Conservation (phyloP, 345 rosid species). For the Eucalyptus cladocalyx region DNA sequence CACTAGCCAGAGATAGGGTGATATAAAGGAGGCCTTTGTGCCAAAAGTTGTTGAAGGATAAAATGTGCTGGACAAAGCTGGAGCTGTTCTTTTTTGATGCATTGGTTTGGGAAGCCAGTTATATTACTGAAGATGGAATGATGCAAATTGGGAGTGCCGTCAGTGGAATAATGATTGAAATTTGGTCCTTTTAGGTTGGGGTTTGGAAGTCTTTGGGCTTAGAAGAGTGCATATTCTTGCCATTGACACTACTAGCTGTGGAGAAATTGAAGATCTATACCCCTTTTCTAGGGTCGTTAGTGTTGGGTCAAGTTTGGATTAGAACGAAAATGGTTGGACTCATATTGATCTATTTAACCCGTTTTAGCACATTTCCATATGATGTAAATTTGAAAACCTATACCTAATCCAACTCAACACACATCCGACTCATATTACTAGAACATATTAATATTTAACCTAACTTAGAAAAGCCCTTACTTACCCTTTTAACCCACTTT, state of each 20-base stretch:
- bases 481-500: too few species aligned
- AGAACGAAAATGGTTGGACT: accelerated
- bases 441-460: neutral
- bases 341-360: neutral
- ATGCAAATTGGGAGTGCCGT: neutral
- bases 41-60: neutral
- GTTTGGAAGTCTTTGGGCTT: neutral
- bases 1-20: neutral
- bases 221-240: neutral
- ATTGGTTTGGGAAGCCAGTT: neutral
- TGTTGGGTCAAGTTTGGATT: neutral
- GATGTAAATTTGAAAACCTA: neutral
- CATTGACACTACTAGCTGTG: neutral
- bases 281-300: neutral
- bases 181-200: neutral
- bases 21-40: neutral
- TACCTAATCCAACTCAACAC: neutral
- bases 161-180: neutral
- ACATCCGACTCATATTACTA: too few species aligned
- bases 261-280: neutral
- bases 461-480: neutral
- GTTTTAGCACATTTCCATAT: neutral
- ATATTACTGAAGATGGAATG: neutral
- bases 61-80: neutral
- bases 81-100: neutral